Evolutionary conservation across 148 eudicot genomes (phyloP), one percentile per base, ranked within the genome.

Genomic region (Hydrangea macrophylla): DNA sequence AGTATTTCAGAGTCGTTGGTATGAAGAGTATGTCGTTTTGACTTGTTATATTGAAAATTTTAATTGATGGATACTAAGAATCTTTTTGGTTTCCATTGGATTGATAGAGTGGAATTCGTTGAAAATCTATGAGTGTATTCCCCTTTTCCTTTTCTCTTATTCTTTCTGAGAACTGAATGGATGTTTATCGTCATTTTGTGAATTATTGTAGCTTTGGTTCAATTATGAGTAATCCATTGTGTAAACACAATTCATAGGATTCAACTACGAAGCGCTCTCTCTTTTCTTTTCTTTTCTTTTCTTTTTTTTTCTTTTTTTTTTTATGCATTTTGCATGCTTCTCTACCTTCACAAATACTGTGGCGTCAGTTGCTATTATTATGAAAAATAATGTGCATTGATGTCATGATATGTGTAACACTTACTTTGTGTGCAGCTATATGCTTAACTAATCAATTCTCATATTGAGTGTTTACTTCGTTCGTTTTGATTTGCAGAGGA

Each of bases 401-500:
- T 18, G 39, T 15, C 0, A 2, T 48, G 53, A 48, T 48, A 18
- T 22, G 0, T 48, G 53, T 18, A 48, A 48, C 6, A 2, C 23
- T 7, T 48, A 0, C 9, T 40, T 9, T 0, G 55, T 48, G 10
- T 30, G 9, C 8, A 10, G 2, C 20, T n/a, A n/a, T n/a, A n/a
- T n/a, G n/a, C n/a, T n/a, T n/a, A n/a, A 1, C 17, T 39, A 27
- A 37, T 37, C 6, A 26, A 15, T 55, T 23, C 8, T 15, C 10
- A 30, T 36, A 36, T 17, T 24, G 17, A 11, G 51, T 35, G 27
- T 27, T 53, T 28, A 42, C 57, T 45, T 39, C 32, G 27, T 53
- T 44, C 33, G 15, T 60, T 13, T 60, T 23, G 11, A 24, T 63
- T n/a, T 69, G 9, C 72, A 55, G 58, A 55, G 2, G 53, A 24